Percentiles rank a stretch among this genome's conserved stretches.
phyloP scores from a whole-genome alignment of 2,329 filamentous ascomycete species.

The Pyrenophora tritici-repentis region DNA sequence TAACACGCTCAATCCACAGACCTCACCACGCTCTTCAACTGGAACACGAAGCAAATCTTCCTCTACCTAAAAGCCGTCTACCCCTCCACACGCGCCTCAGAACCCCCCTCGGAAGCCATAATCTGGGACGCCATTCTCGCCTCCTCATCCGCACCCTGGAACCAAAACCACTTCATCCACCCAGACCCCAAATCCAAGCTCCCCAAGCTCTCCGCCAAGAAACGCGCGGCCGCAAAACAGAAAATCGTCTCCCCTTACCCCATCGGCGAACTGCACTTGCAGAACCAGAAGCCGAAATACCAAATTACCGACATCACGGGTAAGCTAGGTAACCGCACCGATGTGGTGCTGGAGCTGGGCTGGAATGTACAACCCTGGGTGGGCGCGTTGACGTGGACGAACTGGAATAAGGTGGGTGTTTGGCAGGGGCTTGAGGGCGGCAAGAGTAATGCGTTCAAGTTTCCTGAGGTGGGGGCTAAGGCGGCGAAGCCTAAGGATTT shows the following conservation, averaged over 20 bases:
- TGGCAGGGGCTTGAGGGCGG: slow-evolving; percentile 72
- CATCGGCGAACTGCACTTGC: slow-evolving; percentile 75
- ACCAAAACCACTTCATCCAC: slow-evolving; percentile 58
- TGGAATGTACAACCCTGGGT: slow-evolving; percentile 99
- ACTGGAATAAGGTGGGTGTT: slow-evolving; percentile 54
- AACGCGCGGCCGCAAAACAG: slow-evolving; percentile 18
- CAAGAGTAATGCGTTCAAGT: slow-evolving; percentile 65
- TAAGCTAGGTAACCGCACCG: slow-evolving; percentile 71
- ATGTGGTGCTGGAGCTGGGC: slow-evolving; percentile 79
- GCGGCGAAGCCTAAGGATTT: slow-evolving; percentile 59
- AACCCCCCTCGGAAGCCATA: slow-evolving; percentile 67
- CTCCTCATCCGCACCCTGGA: slow-evolving; percentile 63
- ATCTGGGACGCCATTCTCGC: slow-evolving; percentile 98
- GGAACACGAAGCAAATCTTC: slow-evolving; percentile 99
- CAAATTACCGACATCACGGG: slow-evolving; percentile 90
- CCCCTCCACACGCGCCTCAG: slow-evolving; percentile 51
- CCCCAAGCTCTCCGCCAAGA: slow-evolving; percentile 46
- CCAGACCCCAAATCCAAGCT: slow-evolving; percentile 61
- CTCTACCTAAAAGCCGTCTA: slow-evolving; percentile 88
- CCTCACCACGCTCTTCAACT: slow-evolving; percentile 90
- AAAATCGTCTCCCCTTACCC: slow-evolving; percentile 30
- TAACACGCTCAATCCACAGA: slow-evolving; percentile 55
- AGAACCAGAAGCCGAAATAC: slow-evolving; percentile 92
- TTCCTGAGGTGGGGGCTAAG: slow-evolving; percentile 71
- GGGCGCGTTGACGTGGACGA: slow-evolving; percentile 79